phyloP scores from a whole-genome alignment of 306 rosid genomes.

The Vigna nakashimae region DNA sequence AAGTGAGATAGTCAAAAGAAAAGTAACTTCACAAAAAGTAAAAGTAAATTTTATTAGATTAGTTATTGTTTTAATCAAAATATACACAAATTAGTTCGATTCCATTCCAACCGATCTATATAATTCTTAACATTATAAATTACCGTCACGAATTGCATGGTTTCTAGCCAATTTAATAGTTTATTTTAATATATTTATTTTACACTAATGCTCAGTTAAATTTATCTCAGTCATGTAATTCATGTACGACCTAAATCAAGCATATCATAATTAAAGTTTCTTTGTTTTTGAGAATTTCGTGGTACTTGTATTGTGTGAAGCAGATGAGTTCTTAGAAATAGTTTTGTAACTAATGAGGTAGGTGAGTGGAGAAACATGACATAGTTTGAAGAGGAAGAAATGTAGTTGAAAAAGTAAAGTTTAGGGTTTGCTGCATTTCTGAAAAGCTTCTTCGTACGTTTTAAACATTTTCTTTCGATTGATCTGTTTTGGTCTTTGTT shows the following conservation, averaged over 20 bases:
- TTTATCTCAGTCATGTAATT: too few species aligned
- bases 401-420: background rate
- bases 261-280: background rate
- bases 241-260: background rate
- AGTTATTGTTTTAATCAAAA: too few species aligned
- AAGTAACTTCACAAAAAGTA: too few species aligned
- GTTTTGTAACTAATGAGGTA: background rate
- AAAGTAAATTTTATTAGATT: too few species aligned
- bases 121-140: too few species aligned
- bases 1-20: too few species aligned
- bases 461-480: background rate
- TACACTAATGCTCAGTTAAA: too few species aligned
- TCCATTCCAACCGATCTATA: too few species aligned
- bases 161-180: too few species aligned
- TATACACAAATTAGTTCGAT: too few species aligned
- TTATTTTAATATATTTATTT: too few species aligned
- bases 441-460: background rate
- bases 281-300: background rate
- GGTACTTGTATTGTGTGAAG: background rate
- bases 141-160: too few species aligned
- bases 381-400: background rate
- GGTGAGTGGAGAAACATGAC: background rate
- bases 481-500: background rate
- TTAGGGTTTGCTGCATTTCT: background rate
- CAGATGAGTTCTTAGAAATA: background rate